These are phyloP conservation scores for Trichoderma lentiforme DNA, from an alignment of 2,329 filamentous ascomycete species.

Conservation along the genomic window DNA sequence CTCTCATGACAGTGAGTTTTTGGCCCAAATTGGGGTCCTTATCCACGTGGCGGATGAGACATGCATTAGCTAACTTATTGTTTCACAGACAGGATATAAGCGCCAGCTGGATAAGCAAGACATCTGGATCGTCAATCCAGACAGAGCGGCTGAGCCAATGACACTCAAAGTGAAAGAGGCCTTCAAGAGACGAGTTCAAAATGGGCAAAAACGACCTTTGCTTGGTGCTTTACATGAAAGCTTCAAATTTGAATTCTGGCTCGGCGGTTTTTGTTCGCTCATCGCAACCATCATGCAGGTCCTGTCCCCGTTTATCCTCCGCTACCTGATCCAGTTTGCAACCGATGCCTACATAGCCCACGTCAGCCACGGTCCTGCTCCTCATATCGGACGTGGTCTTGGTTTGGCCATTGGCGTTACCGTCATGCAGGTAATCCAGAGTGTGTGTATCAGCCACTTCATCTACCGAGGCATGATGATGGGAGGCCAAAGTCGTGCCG, in stretches of 20 bases:
- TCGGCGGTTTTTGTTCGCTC: conserved; percentile 77
- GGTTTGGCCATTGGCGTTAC: conserved; percentile 83
- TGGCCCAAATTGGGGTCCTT: background rate
- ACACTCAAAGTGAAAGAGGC: conserved; percentile 62
- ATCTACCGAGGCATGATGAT: conserved; percentile 91
- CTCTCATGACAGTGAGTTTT: conserved; percentile 70
- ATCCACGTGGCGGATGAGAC: background rate
- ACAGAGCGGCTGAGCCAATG: conserved; percentile 68
- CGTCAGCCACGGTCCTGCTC: conserved; percentile 48
- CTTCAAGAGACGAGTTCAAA: conserved; percentile 65
- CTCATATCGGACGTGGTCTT: conserved; percentile 70
- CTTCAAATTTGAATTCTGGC: conserved; percentile 78
- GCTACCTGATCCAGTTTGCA: conserved; percentile 84
- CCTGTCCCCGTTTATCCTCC: conserved; percentile 77
- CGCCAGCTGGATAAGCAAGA: conserved; percentile 79
- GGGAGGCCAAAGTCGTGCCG: conserved; percentile 77
- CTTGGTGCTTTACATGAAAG: conserved; percentile 82
- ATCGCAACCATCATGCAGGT: conserved; percentile 72
- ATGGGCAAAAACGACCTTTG: conserved; percentile 70
- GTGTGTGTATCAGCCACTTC: conserved; percentile 81
- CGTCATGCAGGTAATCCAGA: conserved; percentile 79
- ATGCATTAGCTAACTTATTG: background rate
- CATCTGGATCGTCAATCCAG: conserved; percentile 83
- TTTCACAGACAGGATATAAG: conserved; percentile 70
- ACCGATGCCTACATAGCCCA: conserved; percentile 71